Percentiles rank a stretch among this genome's conserved stretches.
phyloP scores from a whole-genome alignment of 352 stramenopile species.

The Phytophthora pseudosyringae region DNA sequence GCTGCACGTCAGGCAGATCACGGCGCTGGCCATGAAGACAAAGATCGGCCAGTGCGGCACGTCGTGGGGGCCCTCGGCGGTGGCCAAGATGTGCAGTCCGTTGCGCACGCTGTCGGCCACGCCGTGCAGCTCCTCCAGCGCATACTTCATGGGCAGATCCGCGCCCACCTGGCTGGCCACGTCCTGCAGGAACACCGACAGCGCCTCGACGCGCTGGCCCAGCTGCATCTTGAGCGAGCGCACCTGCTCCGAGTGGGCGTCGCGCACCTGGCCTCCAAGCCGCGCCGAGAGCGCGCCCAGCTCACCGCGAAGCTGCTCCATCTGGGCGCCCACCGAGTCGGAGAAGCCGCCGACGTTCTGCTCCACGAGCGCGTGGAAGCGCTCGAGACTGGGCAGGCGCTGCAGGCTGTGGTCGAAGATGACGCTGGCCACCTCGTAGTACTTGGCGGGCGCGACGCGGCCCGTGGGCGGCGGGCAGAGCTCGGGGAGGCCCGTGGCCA shows the following conservation, averaged over 20 bases:
- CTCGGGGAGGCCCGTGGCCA: slow-evolving; percentile 45
- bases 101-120: slow-evolving; percentile 83
- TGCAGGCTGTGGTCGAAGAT: slow-evolving; percentile 88
- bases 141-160: slow-evolving; percentile 78
- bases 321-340: slow-evolving; percentile 64
- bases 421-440: slow-evolving; percentile 82
- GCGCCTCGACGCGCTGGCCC: slow-evolving; percentile 61
- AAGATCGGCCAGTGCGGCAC: slow-evolving; percentile 87
- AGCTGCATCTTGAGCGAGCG: slow-evolving; percentile 64
- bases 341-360: slow-evolving; percentile 77
- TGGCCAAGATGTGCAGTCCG: slow-evolving; percentile 77
- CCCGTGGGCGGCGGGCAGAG: slow-evolving; percentile 46
- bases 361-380: slow-evolving; percentile 78
- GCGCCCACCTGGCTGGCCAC: slow-evolving; percentile 76
- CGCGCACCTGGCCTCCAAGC: slow-evolving; percentile 46
- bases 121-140: slow-evolving; percentile 73
- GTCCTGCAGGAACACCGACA: slow-evolving; percentile 74
- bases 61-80: slow-evolving; percentile 64
- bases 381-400: slow-evolving; percentile 83
- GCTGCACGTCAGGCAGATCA: slow-evolving; percentile 85
- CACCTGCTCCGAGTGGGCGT: slow-evolving; percentile 63
- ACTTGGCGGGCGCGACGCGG: slow-evolving; percentile 38
- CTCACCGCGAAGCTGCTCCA: slow-evolving; percentile 71
- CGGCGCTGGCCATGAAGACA: slow-evolving; percentile 84
- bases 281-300: slow-evolving; percentile 62